phyloP scores from a whole-genome alignment of 106 monocot genomes.

The Gastrodia elata region DNA sequence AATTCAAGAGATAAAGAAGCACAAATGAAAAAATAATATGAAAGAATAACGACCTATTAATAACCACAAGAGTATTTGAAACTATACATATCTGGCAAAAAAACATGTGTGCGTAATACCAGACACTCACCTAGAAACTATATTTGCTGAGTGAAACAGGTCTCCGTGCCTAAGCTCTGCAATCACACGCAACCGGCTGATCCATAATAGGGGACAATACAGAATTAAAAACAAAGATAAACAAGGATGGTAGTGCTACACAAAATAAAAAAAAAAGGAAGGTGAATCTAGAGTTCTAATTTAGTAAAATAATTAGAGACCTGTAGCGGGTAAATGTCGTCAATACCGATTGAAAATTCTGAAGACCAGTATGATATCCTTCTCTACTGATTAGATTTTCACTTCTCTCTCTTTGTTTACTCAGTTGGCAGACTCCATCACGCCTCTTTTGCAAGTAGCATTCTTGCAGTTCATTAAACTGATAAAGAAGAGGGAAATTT shows the following conservation, averaged over 20 bases:
- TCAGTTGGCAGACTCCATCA: constrained; percentile 27
- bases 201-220: constrained; percentile 2
- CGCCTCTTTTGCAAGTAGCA: constrained; percentile 91
- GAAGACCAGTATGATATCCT: constrained; percentile 79
- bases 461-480: constrained; percentile 97
- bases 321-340: constrained; percentile 95
- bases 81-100: not conserved
- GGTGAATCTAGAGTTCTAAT: not conserved
- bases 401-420: constrained; percentile 55
- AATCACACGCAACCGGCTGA: constrained; percentile 89
- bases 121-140: constrained; percentile 78
- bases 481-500: constrained; percentile 14
- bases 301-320: constrained; percentile 19
- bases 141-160: constrained; percentile 89
- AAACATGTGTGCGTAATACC: not conserved
- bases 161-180: constrained; percentile 95
- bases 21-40: not conserved
- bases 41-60: not conserved
- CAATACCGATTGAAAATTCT: constrained; percentile 95
- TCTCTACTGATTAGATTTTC: constrained; percentile 48
- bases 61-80: not conserved
- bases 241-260: not conserved
- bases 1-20: not conserved
- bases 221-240: not conserved
- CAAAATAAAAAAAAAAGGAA: not conserved